Evolutionary conservation across 164 flowering plant genomes (phyloP).

Genomic region (Chimonanthus salicifolius): DNA sequence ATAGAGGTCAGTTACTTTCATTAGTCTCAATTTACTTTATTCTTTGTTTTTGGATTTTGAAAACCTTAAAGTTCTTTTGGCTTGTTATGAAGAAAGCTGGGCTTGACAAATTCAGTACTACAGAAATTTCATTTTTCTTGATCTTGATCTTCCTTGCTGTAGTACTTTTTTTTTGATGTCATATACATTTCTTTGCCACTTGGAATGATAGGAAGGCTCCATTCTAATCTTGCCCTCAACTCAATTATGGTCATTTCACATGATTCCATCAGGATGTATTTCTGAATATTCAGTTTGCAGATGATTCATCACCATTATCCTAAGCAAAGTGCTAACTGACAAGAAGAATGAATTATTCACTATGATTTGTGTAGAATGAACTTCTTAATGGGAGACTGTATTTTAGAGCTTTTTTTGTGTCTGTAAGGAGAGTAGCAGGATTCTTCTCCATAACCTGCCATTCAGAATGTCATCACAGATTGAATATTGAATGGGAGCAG

Average conservation of each 20-base stretch:
- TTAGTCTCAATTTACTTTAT: neutral
- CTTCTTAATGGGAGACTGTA: no score
- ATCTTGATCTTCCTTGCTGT: no score
- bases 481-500: neutral
- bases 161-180: no score
- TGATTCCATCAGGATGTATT: neutral
- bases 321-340: neutral
- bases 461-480: neutral
- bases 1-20: conserved; percentile 56
- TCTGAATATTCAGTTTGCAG: neutral
- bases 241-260: neutral
- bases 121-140: neutral
- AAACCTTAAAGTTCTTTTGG: neutral
- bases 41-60: neutral
- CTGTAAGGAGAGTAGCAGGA: neutral
- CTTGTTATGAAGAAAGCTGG: neutral
- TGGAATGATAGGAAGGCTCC: neutral
- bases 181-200: neutral
- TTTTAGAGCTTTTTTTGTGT: neutral
- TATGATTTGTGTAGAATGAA: no score
- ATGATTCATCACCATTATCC: no score
- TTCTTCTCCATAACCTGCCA: neutral
- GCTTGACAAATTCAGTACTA: neutral
- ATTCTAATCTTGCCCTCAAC: neutral
- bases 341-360: neutral